Base-by-base conservation (phyloP, 768 basidiomycete genomes). In the Dacryopinax primogenitus region DNA sequence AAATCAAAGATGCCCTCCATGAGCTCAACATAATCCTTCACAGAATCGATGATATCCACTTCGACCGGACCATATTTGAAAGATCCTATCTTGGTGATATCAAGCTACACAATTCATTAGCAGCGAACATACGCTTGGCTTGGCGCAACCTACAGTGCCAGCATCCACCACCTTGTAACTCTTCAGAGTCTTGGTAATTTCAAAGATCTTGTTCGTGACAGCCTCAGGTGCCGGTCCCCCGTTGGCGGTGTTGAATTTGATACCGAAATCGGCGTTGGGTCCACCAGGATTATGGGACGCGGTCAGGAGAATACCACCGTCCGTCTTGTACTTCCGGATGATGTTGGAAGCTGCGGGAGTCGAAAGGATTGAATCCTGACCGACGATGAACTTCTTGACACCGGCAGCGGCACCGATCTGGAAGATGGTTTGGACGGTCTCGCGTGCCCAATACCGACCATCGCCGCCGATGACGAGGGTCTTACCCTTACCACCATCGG, bases 231-330 rank as follows among this genome's bases (percentile, higher is more conserved):
- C 96, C 21, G 96, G 95, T 1, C 96, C 96, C 67, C 96, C 96
- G 71, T 99, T 99, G 37, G 87, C 86, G 61, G 92, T 88, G 76
- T 99, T 99, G 81, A 96, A 99, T 78, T 99, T 98, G 84, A 99
- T 97, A 61, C 96, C 96, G 74, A 98, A 99, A 76, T 99, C 96
- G 71, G 90, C 88, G 73, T 92, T 83, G n/a, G 96, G 96, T 26
- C 96, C 96, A 64, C 96, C 96, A 18, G 96, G 94, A 76, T 99
- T 99, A 81, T 99, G 96, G 67, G 86, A 88, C 18, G 96, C 96
- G 3, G 96, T 99, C 69, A 99, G 81, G 64, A 99, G 81, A 76
- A 99, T 99, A 68, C 96, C 96, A 47, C 96, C 96, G 70, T 90
- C 84, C 2, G 94, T 94, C 76, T 96, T 92, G 80, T 92, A 92